Evolutionary conservation across 2,329 filamentous ascomycete genomes (phyloP), one percentile per base, ranked within the genome.

Genomic region (Aspergillus flavus): DNA sequence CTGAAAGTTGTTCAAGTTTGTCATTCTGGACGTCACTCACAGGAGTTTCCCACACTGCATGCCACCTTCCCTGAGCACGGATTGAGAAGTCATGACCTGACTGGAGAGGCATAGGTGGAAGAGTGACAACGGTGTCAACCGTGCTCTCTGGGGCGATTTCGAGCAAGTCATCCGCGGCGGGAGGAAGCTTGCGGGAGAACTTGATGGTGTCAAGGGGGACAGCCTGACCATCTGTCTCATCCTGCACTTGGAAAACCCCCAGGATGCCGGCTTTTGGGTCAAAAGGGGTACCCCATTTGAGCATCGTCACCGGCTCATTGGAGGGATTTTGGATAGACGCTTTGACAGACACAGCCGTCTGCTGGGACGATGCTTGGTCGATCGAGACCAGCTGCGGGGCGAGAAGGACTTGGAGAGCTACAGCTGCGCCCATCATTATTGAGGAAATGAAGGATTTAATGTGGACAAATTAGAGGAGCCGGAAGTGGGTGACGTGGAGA

Each of bases 261-360:
- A 77, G 68, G 7, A 73, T 61, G 26, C 66, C 68, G 11, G 76
- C 76, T 7, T 63, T 66, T 5, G 69, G 63, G 54, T 80, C 79
- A 4, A 80, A 68, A 0, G 77, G 78, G 5, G 71, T 77, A 4
- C 69, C 72, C 78, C 78, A 81, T 63, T 66, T 72, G 4, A 81
- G 67, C 9, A 81, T 55, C 1, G 73, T 79, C 10, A 79, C 60
- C 9, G 72, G 61, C 2, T 67, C 55, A 6, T 68, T 56, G 0
- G 72, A 70, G 1, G 67, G 63, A 45, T 79, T 80, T 30, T 68
- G 59, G 23, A 77, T 62, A 3, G 70, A 66, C 36, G 75, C 70
- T 28, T 69, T 66, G 56, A 76, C 62, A 14, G 70, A 67, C 21
- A 74, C 53, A 11, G 63, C 48, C 26, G 72, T 56, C 43, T 67